Evolutionary conservation across 257 asterid genomes (phyloP), one percentile per base, ranked within the genome.

Genomic region (Cinchona pubescens): DNA sequence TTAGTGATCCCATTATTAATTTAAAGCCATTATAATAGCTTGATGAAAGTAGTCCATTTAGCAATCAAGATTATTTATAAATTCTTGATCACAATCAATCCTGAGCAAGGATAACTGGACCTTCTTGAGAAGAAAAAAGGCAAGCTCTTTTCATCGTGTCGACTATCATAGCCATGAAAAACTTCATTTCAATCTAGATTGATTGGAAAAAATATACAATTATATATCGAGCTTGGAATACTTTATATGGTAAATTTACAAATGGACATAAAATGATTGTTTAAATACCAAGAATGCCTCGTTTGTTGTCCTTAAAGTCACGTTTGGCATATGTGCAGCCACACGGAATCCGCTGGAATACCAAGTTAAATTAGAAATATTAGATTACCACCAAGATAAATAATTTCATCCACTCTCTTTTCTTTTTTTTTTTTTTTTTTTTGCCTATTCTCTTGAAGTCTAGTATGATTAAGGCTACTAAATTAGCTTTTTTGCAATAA

Each of bases 71-170:
- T n/a, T n/a, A n/a, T n/a, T n/a, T n/a, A n/a, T 5, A 21, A 29
- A 53, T 21, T 21, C 29, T 53, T 53, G 29, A 21, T 53, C 13
- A 1, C 29, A 53, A 6, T 21, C 60, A 23, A 3, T 83, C 89
- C 91, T 87, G 91, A 61, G 91, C 77, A 56, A 87, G 80, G 59
- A 87, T 83, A 49, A 87, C 83, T 2, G 87, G 87, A 11, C 91
- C 91, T 9, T 88, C 89, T 71, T 83, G 82, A 2, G 82, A 70
- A 58, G 89, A 88, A 80, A 85, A 87, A 25, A 87, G 86, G 1
- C 82, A 71, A 45, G 76, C 83, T 6, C 69, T 19, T 37, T 83
- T 85, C 86, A 83, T 71, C 85, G 69, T 81, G 78, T 85, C 78
- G 9, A 82, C 89, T 23, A 85, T n/a, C n/a, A n/a, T n/a, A n/a